Evolutionary conservation across 139 green algal species (phyloP).

Genomic region (Coccomyxa sp.): DNA sequence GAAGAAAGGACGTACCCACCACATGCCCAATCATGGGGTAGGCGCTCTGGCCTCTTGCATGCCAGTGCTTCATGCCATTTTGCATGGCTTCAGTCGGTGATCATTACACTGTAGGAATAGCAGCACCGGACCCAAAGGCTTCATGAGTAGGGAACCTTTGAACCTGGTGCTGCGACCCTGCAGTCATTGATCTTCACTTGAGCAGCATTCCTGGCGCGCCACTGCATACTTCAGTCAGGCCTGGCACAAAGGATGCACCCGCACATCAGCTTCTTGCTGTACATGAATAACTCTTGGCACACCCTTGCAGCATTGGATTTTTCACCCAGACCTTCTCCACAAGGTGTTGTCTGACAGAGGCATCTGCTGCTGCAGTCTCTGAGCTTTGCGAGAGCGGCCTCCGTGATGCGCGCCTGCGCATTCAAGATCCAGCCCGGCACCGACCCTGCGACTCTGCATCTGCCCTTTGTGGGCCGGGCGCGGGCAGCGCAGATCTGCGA

Average conservation of each 20-base stretch:
- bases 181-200: background rate
- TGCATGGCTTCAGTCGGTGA: too few species aligned
- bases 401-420: constrained; percentile 16
- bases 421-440: constrained; percentile 22
- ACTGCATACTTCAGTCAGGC: too few species aligned
- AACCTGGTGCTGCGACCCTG: background rate
- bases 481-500: constrained; percentile 20
- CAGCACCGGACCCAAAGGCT: too few species aligned
- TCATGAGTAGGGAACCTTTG: too few species aligned
- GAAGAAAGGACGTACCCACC: background rate
- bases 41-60: too few species aligned
- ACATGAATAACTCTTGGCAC: too few species aligned
- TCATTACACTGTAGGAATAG: too few species aligned
- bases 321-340: background rate
- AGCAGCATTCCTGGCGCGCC: background rate
- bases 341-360: background rate
- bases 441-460: constrained; percentile 5
- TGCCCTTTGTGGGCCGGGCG: constrained; percentile 19
- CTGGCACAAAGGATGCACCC: too few species aligned
- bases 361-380: constrained; percentile 20
- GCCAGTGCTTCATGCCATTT: too few species aligned
- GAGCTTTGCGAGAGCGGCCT: constrained; percentile 22
- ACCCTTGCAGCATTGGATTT: too few species aligned
- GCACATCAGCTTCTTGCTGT: too few species aligned
- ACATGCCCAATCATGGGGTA: background rate